Evolutionary conservation across 768 basidiomycete genomes (phyloP).

Genomic region (Boletus rufocinnamomeus): DNA sequence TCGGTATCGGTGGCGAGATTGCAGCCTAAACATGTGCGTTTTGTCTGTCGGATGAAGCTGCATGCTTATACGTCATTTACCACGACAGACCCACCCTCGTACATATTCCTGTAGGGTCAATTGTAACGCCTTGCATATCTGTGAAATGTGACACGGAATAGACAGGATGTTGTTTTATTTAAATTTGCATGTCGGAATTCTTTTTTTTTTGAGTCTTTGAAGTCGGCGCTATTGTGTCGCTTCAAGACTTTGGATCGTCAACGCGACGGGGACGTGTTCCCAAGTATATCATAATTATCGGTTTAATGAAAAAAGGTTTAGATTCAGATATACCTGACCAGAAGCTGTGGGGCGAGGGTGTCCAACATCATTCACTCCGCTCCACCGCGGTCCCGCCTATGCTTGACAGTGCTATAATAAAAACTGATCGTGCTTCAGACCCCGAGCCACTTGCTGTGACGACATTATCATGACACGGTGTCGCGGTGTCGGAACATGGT

Average conservation of each 20-base stretch:
- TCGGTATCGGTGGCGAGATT: slow-evolving; percentile 27
- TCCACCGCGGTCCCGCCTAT: too few relatives aligned
- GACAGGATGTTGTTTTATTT: not conserved
- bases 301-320: not conserved
- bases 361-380: too few relatives aligned
- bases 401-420: too few relatives aligned
- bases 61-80: not conserved
- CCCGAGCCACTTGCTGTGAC: not conserved
- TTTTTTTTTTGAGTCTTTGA: not conserved
- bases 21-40: slow-evolving; percentile 10
- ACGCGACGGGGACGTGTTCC: not conserved
- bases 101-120: not conserved
- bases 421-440: too few relatives aligned
- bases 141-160: not conserved
- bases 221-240: not conserved
- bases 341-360: not conserved
- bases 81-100: not conserved
- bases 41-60: not conserved
- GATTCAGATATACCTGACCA: not conserved
- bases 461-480: not conserved
- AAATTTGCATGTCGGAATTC: not conserved
- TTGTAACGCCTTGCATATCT: not conserved
- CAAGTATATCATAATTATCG: not conserved
- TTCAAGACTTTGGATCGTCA: not conserved
- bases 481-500: too few relatives aligned